Base-by-base conservation (phyloP, 2,329 filamentous ascomycete genomes). In the Diplodia mutila region DNA sequence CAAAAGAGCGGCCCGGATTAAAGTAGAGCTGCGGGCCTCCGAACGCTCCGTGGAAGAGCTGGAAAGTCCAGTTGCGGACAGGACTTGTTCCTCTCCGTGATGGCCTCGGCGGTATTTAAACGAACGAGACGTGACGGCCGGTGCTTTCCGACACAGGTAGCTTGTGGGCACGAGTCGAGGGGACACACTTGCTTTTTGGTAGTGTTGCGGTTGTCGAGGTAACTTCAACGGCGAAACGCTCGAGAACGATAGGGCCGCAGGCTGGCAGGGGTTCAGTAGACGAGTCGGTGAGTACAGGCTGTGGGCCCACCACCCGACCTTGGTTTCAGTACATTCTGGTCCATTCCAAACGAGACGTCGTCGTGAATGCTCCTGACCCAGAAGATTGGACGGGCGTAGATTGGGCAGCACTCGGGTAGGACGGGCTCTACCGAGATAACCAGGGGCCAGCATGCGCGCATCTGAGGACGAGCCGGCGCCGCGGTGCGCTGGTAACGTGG, bases 331-430 rank as follows among this genome's bases (percentile, higher is more conserved):
- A 34, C 32, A 34, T 2, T 57, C 32, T 25, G 53, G 32, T 27
- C n/a, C 37, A 18, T 18, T 11, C 57, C 34, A 49, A 49, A 48
- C 42, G 21, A 46, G 32, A 46, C 54, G 53, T 14, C 32, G 37
- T 29, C 18, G 16, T 61, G 23, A 27, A 25, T 27, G 39, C 57
- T 61, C 57, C 57, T 34, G 57, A 61, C 29, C 39, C 57, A 32
- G 39, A 11, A 51, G n/a, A 21, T n/a, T 48, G 39, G 39, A 61
- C 48, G 25, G 59, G 59, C 49, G 49, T 51, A 51, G 59, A 27
- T 63, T 63, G 59, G 59, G 59, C 59, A 63, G 59, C 59, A 63
- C 29, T 48, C 42, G 59, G 57, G 57, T 21, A 11, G 12, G 34
- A 23, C 55, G 55, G 55, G 55, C 57, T 23, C 48, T 18, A 63